Evolutionary conservation across 225 moss, liverwort and hornwort species (phyloP).

Genomic region (Neckera pumila): DNA sequence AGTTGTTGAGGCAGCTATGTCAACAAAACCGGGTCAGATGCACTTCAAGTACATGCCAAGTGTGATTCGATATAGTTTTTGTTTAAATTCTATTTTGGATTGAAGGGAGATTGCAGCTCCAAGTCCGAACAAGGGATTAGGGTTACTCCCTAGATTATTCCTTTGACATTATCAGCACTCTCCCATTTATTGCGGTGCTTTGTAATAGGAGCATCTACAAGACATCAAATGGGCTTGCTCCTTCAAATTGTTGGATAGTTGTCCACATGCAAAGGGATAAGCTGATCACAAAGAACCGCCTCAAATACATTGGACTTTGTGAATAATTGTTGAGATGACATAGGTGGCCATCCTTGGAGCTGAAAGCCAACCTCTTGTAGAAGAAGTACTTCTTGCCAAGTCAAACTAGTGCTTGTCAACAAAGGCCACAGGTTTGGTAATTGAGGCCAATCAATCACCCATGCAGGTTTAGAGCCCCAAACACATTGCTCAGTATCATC

Average conservation of each 20-base stretch:
- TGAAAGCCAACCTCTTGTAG: background rate
- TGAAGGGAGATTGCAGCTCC: too few relatives aligned
- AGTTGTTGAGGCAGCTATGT: too few relatives aligned
- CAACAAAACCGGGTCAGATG: too few relatives aligned
- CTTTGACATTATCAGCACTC: background rate
- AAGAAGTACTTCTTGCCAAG: background rate
- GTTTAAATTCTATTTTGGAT: too few relatives aligned
- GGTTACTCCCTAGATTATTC: background rate
- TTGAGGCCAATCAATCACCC: background rate
- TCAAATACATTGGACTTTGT: background rate
- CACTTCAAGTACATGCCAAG: too few relatives aligned
- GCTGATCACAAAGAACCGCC: background rate
- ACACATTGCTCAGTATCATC: too few relatives aligned
- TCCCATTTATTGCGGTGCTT: background rate
- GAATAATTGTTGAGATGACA: background rate
- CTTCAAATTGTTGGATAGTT: background rate
- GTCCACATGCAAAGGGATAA: background rate
- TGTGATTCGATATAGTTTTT: too few relatives aligned
- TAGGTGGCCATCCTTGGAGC: background rate
- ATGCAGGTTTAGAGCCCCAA: background rate
- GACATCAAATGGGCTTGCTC: background rate
- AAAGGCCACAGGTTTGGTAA: rapidly evolving
- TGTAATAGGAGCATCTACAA: background rate
- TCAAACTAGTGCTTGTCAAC: too few relatives aligned
- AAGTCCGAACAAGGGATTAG: too few relatives aligned